These are phyloP conservation scores for Phytophthora idaei DNA, from an alignment of 352 stramenopile genomes.

Conservation along the genomic window DNA sequence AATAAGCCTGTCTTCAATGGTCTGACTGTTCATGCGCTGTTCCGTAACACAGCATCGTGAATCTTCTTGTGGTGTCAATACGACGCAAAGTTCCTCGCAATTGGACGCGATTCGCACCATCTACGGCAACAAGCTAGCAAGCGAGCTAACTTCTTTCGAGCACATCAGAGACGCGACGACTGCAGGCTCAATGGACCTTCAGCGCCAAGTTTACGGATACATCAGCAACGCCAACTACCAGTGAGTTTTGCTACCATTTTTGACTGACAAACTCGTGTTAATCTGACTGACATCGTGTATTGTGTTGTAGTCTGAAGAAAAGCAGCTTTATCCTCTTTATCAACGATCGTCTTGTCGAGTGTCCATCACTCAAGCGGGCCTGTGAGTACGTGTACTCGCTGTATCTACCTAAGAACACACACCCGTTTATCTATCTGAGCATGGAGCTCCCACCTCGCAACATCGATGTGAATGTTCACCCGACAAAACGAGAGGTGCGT, in stretches of 20 bases:
- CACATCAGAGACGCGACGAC: conserved; percentile 35
- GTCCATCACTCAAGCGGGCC: conserved; percentile 87
- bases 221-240: conserved; percentile 92
- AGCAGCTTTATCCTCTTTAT: conserved; percentile 96
- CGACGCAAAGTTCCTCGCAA: conserved; percentile 61
- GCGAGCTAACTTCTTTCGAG: conserved; percentile 64
- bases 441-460: conserved; percentile 93
- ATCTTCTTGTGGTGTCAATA: conserved; percentile 81
- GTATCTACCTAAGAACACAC: conserved; percentile 93
- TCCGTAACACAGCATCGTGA: conserved; percentile 60
- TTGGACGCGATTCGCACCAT: conserved; percentile 78
- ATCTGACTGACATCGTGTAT: not conserved
- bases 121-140: conserved; percentile 73
- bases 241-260: conserved; percentile 34
- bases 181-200: conserved; percentile 46
- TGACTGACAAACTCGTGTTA: not conserved
- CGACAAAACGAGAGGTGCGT: conserved; percentile 95
- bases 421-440: conserved; percentile 98
- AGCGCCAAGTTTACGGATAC: conserved; percentile 49
- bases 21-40: not conserved
- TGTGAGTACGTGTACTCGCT: conserved; percentile 96
- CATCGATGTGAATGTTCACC: conserved; percentile 99
- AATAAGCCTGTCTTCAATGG: not conserved
- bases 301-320: conserved; percentile 68
- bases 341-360: conserved; percentile 97